Evolutionary conservation across 2,329 filamentous ascomycete genomes (phyloP).

Genomic region (Orbilia brochopaga): DNA sequence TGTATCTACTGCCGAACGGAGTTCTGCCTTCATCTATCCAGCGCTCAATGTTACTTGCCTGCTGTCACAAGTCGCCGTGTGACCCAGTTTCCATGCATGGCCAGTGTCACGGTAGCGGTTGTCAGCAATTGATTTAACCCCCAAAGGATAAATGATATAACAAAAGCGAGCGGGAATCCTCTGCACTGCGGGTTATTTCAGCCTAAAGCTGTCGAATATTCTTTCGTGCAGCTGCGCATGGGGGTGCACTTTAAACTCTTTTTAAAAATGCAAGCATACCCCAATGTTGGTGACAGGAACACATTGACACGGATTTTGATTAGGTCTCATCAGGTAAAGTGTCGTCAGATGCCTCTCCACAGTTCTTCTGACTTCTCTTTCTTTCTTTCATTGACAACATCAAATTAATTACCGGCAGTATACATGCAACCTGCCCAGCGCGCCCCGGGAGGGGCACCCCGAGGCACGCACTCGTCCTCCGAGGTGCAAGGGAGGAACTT

Average conservation of each 20-base stretch:
- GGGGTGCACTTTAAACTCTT: conserved; percentile 10
- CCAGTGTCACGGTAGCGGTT: too few relatives aligned
- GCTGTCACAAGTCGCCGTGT: neutral
- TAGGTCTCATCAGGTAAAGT: neutral
- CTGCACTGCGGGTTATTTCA: conserved; percentile 32
- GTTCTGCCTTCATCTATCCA: neutral
- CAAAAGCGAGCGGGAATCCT: neutral
- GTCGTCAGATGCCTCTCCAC: neutral
- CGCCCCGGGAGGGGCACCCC: neutral
- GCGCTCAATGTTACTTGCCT: neutral
- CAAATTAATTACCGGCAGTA: neutral
- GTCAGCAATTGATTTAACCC: neutral
- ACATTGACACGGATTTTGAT: neutral
- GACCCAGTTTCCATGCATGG: neutral
- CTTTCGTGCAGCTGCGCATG: conserved; percentile 38
- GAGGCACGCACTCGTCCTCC: neutral
- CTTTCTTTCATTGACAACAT: neutral
- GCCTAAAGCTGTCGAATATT: conserved; percentile 49
- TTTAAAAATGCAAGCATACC: neutral
- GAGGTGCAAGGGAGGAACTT: neutral
- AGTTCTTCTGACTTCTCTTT: neutral
- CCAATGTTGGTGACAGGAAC: neutral
- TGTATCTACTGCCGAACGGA: neutral
- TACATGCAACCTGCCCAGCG: neutral
- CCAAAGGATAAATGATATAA: neutral